Conservation (phyloP, 2,329 filamentous ascomycete genomes). For the Pseudocercospora fijiensis region DNA sequence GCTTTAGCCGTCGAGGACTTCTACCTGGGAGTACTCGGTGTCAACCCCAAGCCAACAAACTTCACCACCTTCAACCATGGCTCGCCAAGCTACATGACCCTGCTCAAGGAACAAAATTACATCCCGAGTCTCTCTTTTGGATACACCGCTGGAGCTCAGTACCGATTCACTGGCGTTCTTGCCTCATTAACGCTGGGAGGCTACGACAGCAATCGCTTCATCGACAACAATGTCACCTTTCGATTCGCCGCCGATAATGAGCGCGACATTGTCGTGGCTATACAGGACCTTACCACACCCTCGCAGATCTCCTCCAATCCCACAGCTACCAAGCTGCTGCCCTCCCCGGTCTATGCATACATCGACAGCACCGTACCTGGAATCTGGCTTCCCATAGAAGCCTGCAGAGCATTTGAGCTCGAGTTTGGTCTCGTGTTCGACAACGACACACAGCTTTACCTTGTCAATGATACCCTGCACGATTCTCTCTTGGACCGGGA, state of each 20-base stretch:
- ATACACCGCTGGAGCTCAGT: conserved; percentile 73
- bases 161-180: conserved; percentile 49
- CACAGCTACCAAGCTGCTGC: conserved; percentile 40
- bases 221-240: conserved; percentile 62
- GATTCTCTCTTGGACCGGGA: conserved; percentile 49
- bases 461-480: conserved; percentile 59
- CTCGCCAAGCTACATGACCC: conserved; percentile 54
- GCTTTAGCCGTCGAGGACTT: conserved; percentile 44
- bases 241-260: conserved; percentile 57
- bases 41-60: conserved; percentile 53
- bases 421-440: conserved; percentile 66
- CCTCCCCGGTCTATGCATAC: conserved; percentile 44
- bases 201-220: conserved; percentile 64
- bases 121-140: conserved; percentile 74
- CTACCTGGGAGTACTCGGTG: conserved; percentile 50
- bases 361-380: conserved; percentile 53
- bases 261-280: conserved; percentile 60
- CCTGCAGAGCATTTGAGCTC: conserved; percentile 65
- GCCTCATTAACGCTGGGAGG: conserved; percentile 65
- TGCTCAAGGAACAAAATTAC: conserved; percentile 56
- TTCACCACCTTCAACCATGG: conserved; percentile 53
- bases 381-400: conserved; percentile 49
- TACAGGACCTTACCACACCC: conserved; percentile 43
- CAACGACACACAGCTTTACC: conserved; percentile 62
- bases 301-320: conserved; percentile 32